Evolutionary conservation across 73 alveolate genomes (phyloP), one percentile per base, ranked within the genome.

Genomic region (Paramecium pentaurelia): DNA sequence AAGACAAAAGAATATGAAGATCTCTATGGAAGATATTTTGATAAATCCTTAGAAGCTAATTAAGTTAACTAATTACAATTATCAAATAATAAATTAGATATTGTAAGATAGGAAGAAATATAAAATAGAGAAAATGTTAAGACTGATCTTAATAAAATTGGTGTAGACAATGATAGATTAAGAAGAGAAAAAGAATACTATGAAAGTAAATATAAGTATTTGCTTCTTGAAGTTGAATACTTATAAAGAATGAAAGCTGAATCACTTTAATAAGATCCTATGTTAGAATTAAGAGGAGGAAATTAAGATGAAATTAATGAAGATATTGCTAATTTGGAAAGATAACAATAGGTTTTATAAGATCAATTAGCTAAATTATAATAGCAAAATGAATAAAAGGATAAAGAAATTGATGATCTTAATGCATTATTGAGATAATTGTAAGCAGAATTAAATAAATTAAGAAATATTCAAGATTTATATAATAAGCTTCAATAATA

Each of bases 131-230:
- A 80, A 80, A 64, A 1, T 25, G 38, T 80, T n/a, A 80, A 80
- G 58, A 80, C 71, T 16, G 75, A 80, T 32, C 30, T 45, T 1
- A 49, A 45, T 32, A 49, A 45, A 44, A 27, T 28, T 22, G 45
- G 32, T 0, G 51, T 45, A 44, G 91, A 80, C n/a, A 32, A 32
- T 14, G 91, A 80, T 34, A 80, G 91, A 47, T 18, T 47, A 4
- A 40, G 47, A 44, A 80, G 58, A 80, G 71, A 25, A 6, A 80
- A 80, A 28, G 91, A 80, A 7, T 80, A 80, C 18, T 80, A 45
- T 80, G 91, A 80, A 14, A 80, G 91, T 80, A 80, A 80, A 27
- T 80, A 80, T 36, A 34, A 80, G 32, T 80, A 80, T 80, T 45
- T 80, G 71, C 73, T 80, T 22, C 45, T 80, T 22, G 91, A 80